Percentiles rank a stretch among this genome's conserved stretches.
Evolutionary conservation across 176 grass and related monocot genomes (phyloP).

Genomic region (Tuctoria greenei): DNA sequence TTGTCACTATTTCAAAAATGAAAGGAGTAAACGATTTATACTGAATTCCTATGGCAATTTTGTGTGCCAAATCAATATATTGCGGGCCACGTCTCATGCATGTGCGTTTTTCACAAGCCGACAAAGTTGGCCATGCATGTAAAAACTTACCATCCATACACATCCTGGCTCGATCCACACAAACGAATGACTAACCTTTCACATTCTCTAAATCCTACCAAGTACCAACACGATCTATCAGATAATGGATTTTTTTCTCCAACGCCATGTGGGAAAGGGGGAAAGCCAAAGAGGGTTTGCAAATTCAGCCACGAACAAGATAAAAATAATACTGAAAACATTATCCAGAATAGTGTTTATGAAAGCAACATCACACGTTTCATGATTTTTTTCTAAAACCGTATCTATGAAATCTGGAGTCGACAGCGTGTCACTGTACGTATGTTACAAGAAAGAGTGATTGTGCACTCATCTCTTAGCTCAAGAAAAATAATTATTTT

Average conservation of each 20-base stretch:
- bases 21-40: no score
- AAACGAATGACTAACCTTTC: background rate
- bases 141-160: background rate
- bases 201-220: background rate
- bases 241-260: background rate
- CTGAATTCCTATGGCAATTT: no score
- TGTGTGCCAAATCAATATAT: no score
- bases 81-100: no score
- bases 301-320: background rate
- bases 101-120: no score
- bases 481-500: background rate
- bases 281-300: background rate
- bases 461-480: background rate
- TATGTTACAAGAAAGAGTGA: background rate
- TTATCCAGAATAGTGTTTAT: constrained; percentile 1
- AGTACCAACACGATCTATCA: background rate
- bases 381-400: background rate
- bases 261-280: background rate
- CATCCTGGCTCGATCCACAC: background rate
- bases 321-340: constrained; percentile 2
- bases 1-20: no score
- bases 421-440: background rate
- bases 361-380: constrained; percentile 27
- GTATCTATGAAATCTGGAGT: background rate
- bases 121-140: constrained; percentile 12